Conservation (phyloP, 2,329 filamentous ascomycete genomes). For the Coniella lustricola region DNA sequence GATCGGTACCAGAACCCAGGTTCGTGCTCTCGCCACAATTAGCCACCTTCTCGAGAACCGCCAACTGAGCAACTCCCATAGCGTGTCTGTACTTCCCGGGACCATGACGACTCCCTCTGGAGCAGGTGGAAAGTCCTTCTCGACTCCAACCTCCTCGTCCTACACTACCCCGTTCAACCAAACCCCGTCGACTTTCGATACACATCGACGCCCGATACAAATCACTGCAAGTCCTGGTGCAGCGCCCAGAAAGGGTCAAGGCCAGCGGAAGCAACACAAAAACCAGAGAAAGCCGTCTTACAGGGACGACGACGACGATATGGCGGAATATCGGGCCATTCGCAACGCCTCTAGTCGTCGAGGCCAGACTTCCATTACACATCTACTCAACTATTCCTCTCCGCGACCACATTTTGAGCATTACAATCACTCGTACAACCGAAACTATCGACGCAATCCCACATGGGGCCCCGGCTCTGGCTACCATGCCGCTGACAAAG, state of each 20-base stretch:
- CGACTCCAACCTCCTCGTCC: constrained; percentile 32
- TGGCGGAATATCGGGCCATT: constrained; percentile 66
- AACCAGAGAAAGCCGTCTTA: constrained; percentile 61
- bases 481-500: constrained; percentile 85
- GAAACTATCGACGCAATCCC: constrained; percentile 61
- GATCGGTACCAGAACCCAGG: not conserved
- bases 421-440: constrained; percentile 41
- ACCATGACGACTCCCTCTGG: constrained; percentile 28
- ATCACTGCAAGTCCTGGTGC: constrained; percentile 28
- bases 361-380: constrained; percentile 94
- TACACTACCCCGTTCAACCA: constrained; percentile 35
- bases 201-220: constrained; percentile 39
- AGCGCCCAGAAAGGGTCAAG: constrained; percentile 68
- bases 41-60: too few species aligned
- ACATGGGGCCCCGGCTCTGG: constrained; percentile 84
- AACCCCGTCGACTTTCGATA: constrained; percentile 42
- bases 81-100: not conserved
- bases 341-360: constrained; percentile 62
- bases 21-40: not conserved
- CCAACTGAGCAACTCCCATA: not conserved
- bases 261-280: constrained; percentile 74
- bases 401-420: constrained; percentile 61
- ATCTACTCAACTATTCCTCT: constrained; percentile 87
- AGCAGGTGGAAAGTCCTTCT: constrained; percentile 44
- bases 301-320: constrained; percentile 71